Conservation (phyloP, 305 asterid species). For the Fraxinus nigra region DNA sequence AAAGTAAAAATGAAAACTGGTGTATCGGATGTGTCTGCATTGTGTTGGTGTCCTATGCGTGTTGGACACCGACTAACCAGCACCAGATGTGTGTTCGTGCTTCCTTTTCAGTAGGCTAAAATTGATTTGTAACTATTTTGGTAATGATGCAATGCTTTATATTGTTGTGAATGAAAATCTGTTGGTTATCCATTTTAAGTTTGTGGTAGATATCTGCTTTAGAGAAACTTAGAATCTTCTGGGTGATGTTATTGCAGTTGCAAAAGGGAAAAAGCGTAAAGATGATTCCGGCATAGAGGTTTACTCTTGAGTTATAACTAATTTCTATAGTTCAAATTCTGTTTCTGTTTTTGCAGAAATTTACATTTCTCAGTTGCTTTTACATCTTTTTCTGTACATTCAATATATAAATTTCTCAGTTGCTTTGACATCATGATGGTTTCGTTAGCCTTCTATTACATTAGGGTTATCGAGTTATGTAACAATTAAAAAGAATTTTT, state of each 20-base stretch:
- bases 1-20: neutral
- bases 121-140: neutral
- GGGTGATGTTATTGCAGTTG: conserved; percentile 48
- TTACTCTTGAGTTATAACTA: conserved; percentile 25
- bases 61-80: neutral
- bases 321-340: neutral
- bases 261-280: conserved; percentile 85
- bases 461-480: neutral
- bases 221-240: conserved; percentile 11
- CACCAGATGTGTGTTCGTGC: neutral
- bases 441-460: neutral
- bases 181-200: conserved; percentile 3
- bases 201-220: conserved; percentile 4
- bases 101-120: conserved; percentile 13
- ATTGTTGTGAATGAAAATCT: neutral
- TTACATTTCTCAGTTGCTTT: neutral
- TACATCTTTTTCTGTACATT: neutral
- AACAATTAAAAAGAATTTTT: neutral
- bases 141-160: neutral
- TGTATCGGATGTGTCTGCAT: neutral
- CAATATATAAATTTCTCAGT: neutral
- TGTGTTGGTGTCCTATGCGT: neutral
- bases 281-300: conserved; percentile 77
- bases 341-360: neutral
- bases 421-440: neutral